Base-by-base conservation (phyloP, 371 early-diverging fungal genomes). In the Syncephalastrum monosporum region DNA sequence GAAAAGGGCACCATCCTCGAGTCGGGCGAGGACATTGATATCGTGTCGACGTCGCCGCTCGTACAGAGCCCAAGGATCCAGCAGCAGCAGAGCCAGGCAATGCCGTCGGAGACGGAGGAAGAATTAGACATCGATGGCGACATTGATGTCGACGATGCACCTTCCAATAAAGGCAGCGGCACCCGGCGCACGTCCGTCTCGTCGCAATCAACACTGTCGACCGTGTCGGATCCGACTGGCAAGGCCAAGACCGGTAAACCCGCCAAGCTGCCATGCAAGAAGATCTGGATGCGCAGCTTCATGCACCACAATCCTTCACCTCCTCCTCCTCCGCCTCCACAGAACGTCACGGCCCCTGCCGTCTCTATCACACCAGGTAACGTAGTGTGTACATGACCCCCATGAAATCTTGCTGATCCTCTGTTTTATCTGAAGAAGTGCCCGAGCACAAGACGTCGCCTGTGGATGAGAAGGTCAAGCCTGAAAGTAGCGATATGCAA, bases 1-100 rank as follows among this genome's bases (percentile, higher is more conserved):
- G n/a, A 29, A 42, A 47, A 16, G 6, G 56, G 24, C 16, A 16
- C 46, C 19, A 53, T 60, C 14, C 43, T 62, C 19, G 59, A 55
- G 17, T 62, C 66, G 50, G 56, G 45, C 8, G 65, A 63, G 21
- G 66, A 61, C 24, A 64, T 67, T 29, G 69, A 64, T 53, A 50
- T 65, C 38, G 23, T 58, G 1, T 65, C 72, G 10, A 65, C 58
- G 7, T 65, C 65, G 10, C 65, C 65, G 4, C 13, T 57, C 17
- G 53, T 25, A 29, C 33, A 53, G 1, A 65, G 55, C 23, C 63
- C 63, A n/a, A 51, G 48, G 8, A 58, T 63, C 19, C 57, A 19
- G 45, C 47, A 23, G 38, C 49, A 23, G 38, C 49, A 49, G 48
- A 23, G 5, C 41, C 21, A 45, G 50, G 16, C 7, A 14, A 33